Percentiles rank a stretch among this genome's conserved stretches.
Evolutionary conservation across 202 grass and related monocot genomes (phyloP).

Genomic region (Digitaria exilis): DNA sequence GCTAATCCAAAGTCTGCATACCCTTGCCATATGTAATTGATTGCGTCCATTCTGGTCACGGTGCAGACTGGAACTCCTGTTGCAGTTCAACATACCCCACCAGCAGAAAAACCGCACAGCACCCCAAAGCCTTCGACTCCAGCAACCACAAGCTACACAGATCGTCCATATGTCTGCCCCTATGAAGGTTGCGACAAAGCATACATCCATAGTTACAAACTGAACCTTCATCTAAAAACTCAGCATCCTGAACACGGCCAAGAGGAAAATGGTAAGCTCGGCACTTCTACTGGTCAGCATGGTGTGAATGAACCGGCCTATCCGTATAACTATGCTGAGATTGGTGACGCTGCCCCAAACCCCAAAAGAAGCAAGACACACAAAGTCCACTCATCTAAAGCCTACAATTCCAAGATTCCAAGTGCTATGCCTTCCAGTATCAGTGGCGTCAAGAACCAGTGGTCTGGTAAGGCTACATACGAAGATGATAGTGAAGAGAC

Average conservation of each 20-base stretch:
- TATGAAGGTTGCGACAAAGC: constrained; percentile 90
- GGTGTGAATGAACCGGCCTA: constrained; percentile 37
- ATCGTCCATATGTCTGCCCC: constrained; percentile 70
- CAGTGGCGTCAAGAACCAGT: constrained; percentile 52
- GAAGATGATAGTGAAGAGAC: constrained; percentile 72
- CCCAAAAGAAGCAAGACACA: constrained; percentile 53
- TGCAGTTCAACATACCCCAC: constrained; percentile 42
- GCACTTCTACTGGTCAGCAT: constrained; percentile 21
- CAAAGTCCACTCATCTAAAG: constrained; percentile 51
- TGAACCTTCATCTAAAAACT: constrained; percentile 86
- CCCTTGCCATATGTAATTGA: constrained; percentile 12
- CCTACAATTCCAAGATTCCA: constrained; percentile 41
- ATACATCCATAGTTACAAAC: constrained; percentile 90
- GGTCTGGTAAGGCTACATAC: constrained; percentile 60
- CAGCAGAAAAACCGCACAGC: constrained; percentile 47
- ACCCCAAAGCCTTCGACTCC: constrained; percentile 36
- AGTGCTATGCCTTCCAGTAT: not conserved
- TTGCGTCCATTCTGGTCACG: not conserved
- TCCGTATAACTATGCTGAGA: constrained; percentile 46
- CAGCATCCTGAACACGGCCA: constrained; percentile 70
- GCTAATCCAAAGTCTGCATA: not conserved
- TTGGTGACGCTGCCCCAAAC: constrained; percentile 40
- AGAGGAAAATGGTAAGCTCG: constrained; percentile 58
- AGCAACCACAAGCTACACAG: constrained; percentile 42
- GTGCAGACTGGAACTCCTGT: constrained; percentile 51